Conservation (phyloP, 108 stramenopile genomes). For the Craspedostauros australis region DNA sequence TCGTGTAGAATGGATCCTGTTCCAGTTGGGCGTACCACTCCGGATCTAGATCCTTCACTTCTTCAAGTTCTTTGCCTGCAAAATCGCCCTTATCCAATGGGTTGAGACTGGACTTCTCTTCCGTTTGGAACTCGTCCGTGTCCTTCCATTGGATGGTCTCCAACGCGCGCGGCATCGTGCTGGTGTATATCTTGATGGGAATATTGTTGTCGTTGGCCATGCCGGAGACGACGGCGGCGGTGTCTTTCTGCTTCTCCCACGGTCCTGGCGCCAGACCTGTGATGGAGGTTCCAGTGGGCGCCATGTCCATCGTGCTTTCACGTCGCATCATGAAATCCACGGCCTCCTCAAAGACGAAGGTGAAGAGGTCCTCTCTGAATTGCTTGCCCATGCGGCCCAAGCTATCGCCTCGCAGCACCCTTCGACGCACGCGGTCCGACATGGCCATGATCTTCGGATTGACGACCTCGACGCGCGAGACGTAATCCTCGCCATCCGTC, state of each 20-base stretch:
- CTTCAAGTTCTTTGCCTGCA: constrained; percentile 77
- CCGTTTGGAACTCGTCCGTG: constrained; percentile 31
- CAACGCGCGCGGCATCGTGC: constrained; percentile 82
- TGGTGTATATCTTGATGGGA: constrained; percentile 54
- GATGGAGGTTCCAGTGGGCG: constrained; percentile 56
- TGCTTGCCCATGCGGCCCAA: constrained; percentile 51
- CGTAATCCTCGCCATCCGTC: constrained; percentile 40
- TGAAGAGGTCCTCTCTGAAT: constrained; percentile 67
- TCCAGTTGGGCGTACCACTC: constrained; percentile 66
- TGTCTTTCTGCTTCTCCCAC: not conserved
- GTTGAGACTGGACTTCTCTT: constrained; percentile 77
- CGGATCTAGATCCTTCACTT: constrained; percentile 56
- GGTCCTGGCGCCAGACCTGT: constrained; percentile 36
- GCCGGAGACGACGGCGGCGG: constrained; percentile 22
- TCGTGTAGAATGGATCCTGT: constrained; percentile 71
- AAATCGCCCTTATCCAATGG: constrained; percentile 91
- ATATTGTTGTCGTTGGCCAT: constrained; percentile 46
- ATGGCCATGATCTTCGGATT: constrained; percentile 17
- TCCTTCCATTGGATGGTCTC: constrained; percentile 75
- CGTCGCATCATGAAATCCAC: constrained; percentile 50
- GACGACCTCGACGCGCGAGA: constrained; percentile 10
- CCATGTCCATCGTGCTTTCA: constrained; percentile 30
- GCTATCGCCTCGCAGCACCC: constrained; percentile 45
- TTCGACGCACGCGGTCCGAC: constrained; percentile 15
- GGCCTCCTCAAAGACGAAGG: constrained; percentile 58